Evolutionary conservation across 768 basidiomycete species (phyloP).

Genomic region (Leccinum variicolor): DNA sequence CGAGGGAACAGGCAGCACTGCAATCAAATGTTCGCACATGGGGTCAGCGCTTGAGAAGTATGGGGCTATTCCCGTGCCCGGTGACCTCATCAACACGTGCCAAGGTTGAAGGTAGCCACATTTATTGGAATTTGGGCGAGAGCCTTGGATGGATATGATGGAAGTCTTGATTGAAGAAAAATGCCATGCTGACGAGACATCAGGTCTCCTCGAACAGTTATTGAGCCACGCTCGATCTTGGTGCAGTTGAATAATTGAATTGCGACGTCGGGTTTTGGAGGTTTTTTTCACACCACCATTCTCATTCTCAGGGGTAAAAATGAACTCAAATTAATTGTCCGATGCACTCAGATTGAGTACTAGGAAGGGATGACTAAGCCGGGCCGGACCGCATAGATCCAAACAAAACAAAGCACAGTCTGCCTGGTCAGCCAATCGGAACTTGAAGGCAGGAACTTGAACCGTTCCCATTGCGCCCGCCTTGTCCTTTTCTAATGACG

Average conservation of each 20-base stretch:
- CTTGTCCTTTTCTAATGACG: neutral
- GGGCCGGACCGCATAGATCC: too few relatives aligned
- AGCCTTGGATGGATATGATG: neutral
- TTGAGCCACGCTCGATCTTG: too few relatives aligned
- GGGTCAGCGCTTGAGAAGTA: neutral
- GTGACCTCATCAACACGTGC: conserved; percentile 8
- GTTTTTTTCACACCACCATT: too few relatives aligned
- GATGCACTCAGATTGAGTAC: too few relatives aligned
- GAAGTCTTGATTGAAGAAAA: neutral
- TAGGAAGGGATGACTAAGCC: too few relatives aligned
- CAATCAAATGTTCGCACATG: neutral
- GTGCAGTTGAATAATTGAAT: too few relatives aligned
- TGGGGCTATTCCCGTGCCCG: neutral
- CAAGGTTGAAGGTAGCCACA: neutral
- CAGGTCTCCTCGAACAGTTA: neutral
- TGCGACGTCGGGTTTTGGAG: too few relatives aligned
- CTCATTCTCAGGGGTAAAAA: too few relatives aligned
- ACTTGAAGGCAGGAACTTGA: too few relatives aligned
- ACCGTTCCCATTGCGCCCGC: neutral
- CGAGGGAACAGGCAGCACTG: neutral
- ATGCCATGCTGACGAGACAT: neutral
- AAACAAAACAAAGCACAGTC: too few relatives aligned
- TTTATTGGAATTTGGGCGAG: neutral
- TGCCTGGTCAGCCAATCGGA: too few relatives aligned
- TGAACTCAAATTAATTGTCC: too few relatives aligned